phyloP scores from a whole-genome alignment of 768 basidiomycete species.

The Pleurotus citrinopileatus region DNA sequence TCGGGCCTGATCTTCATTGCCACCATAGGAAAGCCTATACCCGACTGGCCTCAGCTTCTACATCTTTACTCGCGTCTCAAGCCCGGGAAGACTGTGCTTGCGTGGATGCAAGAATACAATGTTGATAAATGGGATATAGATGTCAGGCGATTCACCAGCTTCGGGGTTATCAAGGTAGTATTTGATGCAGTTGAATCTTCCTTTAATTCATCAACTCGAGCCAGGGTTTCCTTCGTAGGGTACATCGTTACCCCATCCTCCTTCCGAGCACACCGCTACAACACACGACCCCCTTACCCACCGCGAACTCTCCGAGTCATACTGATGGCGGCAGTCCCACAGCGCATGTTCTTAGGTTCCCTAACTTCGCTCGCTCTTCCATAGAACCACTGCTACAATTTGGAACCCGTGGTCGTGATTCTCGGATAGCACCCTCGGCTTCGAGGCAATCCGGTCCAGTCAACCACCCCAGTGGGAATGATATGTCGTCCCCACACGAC shows the following conservation, averaged over 20 bases:
- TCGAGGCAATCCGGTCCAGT: background rate
- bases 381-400: background rate
- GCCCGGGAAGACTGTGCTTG: conserved; percentile 77
- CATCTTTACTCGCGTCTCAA: conserved; percentile 84
- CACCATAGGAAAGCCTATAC: conserved; percentile 49
- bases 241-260: conserved; percentile 90
- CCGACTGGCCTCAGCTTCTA: conserved; percentile 86
- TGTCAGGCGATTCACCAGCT: conserved; percentile 90
- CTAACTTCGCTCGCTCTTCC: conserved; percentile 1
- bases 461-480: background rate
- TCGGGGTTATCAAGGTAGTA: conserved; percentile 92
- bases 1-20: background rate
- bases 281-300: conserved; percentile 17
- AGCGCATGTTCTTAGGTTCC: background rate
- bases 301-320: conserved; percentile 7
- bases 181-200: background rate
- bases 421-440: background rate
- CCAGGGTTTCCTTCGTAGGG: conserved; percentile 87
- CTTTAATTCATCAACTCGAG: background rate
- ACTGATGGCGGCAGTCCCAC: background rate
- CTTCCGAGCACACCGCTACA: conserved; percentile 32
- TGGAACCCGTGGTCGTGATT: background rate
- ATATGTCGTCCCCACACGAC: background rate
- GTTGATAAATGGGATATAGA: conserved; percentile 79
- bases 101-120: conserved; percentile 83